phyloP scores from a whole-genome alignment of 2,329 filamentous ascomycete species.

The Colletotrichum agaves region DNA sequence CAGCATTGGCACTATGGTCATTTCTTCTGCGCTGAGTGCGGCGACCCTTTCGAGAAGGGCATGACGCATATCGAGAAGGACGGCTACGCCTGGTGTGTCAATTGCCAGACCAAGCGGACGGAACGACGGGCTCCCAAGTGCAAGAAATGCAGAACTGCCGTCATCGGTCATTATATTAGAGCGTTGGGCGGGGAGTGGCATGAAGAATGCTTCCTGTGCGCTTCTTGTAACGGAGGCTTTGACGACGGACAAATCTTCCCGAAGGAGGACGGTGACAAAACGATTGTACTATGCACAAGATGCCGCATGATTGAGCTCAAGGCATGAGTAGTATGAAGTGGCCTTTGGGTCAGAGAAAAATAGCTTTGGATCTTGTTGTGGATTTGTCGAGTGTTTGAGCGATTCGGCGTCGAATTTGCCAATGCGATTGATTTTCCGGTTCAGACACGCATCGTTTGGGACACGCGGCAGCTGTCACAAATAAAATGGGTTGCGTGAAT shows the following conservation, averaged over 20 bases:
- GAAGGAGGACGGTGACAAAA: conserved; percentile 49
- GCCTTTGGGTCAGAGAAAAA: neutral
- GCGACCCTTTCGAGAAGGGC: conserved; percentile 85
- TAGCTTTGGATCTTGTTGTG: neutral
- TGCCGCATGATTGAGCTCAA: conserved; percentile 72
- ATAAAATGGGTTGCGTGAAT: conserved; percentile 16
- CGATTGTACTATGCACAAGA: conserved; percentile 67
- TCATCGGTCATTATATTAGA: conserved; percentile 89
- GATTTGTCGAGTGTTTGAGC: neutral
- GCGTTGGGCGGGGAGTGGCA: conserved; percentile 96
- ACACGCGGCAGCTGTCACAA: neutral
- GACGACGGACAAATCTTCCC: conserved; percentile 75
- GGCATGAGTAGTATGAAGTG: conserved; percentile 46
- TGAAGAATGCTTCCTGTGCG: conserved; percentile 88
- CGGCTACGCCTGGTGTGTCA: conserved; percentile 96
- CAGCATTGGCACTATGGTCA: conserved; percentile 97
- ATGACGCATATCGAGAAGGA: conserved; percentile 90
- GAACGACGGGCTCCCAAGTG: conserved; percentile 91
- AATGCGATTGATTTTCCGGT: neutral
- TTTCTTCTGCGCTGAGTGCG: conserved; percentile 99
- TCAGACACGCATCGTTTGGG: neutral
- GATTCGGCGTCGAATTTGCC: neutral
- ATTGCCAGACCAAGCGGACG: conserved; percentile 91
- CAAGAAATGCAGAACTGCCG: conserved; percentile 82
- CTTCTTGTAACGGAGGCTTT: conserved; percentile 68